phyloP scores from a whole-genome alignment of 441 rosid genomes.

The Adansonia gregorii region DNA sequence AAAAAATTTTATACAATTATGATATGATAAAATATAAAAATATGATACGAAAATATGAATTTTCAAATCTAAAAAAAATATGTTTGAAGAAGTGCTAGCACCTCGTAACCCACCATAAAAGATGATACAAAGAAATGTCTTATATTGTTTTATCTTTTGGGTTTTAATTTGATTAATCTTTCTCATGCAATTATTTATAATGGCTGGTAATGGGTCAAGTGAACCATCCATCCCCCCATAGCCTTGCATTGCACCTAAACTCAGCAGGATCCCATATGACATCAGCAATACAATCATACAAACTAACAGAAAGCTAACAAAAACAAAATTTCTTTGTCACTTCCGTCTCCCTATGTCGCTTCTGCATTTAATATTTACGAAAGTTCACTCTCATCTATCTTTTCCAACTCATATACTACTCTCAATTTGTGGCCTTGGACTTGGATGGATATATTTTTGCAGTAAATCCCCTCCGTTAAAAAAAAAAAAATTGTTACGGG shows the following conservation, averaged over 20 bases:
- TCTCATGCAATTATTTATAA: neutral
- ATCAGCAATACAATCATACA: neutral
- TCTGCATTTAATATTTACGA: neutral
- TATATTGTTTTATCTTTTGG: neutral
- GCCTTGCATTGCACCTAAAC: neutral
- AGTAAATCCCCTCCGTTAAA: neutral
- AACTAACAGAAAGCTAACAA: conserved; percentile 16
- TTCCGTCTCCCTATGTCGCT: neutral
- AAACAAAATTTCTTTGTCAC: conserved; percentile 15
- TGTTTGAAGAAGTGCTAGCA: neutral
- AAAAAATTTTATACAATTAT: too few species aligned
- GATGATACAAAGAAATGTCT: neutral
- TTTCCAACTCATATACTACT: neutral
- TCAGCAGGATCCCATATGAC: too few species aligned
- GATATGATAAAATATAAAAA: too few species aligned
- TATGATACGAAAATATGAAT: too few species aligned
- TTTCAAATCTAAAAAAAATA: too few species aligned
- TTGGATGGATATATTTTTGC: neutral
- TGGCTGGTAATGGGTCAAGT: too few species aligned
- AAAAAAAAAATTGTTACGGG: neutral
- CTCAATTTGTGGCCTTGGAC: conserved; percentile 3
- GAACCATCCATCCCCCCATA: neutral
- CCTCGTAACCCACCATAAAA: neutral
- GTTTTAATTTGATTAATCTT: neutral
- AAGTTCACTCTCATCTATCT: neutral